Conservation (phyloP, 176 grass and related monocot species). For the Cocos nucifera region DNA sequence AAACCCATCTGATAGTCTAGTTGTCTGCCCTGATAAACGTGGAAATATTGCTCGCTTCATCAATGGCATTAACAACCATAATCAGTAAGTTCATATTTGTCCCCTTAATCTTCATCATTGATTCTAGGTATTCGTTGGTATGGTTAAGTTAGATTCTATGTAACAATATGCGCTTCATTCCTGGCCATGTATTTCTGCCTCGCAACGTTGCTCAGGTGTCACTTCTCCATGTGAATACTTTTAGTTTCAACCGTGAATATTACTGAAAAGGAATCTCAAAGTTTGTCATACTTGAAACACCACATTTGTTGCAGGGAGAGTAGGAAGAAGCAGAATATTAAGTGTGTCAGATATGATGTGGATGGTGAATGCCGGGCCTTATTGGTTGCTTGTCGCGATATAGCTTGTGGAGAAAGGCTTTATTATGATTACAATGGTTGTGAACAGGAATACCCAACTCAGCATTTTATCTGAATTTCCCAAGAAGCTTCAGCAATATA, state of each 20-base stretch:
- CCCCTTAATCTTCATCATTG: background rate
- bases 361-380: slow-evolving; percentile 72
- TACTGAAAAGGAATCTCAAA: background rate
- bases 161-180: too few relatives aligned
- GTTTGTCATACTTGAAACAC: slow-evolving; percentile 6
- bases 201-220: too few relatives aligned
- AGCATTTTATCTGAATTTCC: slow-evolving; percentile 61
- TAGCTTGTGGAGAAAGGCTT: slow-evolving; percentile 66
- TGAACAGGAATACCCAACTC: slow-evolving; percentile 76
- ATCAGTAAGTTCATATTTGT: slow-evolving; percentile 39
- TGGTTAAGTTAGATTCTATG: too few relatives aligned
- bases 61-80: slow-evolving; percentile 89
- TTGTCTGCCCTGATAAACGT: slow-evolving; percentile 71
- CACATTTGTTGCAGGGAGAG: slow-evolving; percentile 60
- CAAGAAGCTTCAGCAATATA: slow-evolving; percentile 1
- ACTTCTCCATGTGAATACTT: too few relatives aligned
- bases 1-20: slow-evolving; percentile 50
- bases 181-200: too few relatives aligned
- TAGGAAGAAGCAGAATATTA: slow-evolving; percentile 81
- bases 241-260: background rate
- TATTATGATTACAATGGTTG: slow-evolving; percentile 98
- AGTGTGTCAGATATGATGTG: slow-evolving; percentile 82
- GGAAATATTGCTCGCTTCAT: slow-evolving; percentile 81
- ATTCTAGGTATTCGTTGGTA: too few relatives aligned
- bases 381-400: slow-evolving; percentile 82